A percentile compares a stretch with the other conserved stretches of the same genome.
phyloP scores from a whole-genome alignment of 768 basidiomycete genomes.

The Podaxis sp. region DNA sequence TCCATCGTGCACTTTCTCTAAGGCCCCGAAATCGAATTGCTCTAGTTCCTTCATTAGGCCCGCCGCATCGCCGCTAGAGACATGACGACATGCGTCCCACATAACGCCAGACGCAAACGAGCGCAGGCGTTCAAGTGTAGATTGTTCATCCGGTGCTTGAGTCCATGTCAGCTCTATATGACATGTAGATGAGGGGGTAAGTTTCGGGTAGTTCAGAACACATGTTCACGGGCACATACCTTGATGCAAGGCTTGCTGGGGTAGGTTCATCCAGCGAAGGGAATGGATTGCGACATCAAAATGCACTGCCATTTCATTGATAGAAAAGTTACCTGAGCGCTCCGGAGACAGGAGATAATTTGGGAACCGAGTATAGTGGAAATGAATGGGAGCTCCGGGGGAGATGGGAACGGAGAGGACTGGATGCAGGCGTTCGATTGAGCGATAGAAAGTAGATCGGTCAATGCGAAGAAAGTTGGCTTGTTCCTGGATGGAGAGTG shows the following conservation, averaged over 20 bases:
- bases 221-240: no score
- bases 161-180: not conserved
- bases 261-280: slow-evolving; percentile 18
- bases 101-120: not conserved
- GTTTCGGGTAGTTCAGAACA: not conserved
- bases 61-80: not conserved
- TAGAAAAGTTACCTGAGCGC: not conserved
- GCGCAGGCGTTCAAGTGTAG: not conserved
- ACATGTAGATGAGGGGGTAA: no score
- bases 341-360: not conserved
- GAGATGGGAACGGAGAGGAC: not conserved
- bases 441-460: not conserved
- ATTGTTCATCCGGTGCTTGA: not conserved
- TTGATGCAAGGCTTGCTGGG: not conserved
- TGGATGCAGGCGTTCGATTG: not conserved
- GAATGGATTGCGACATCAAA: not conserved
- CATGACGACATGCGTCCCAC: not conserved
- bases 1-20: not conserved
- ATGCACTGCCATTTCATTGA: not conserved
- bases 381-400: not conserved
- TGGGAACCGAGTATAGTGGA: not conserved
- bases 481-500: not conserved
- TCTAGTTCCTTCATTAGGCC: not conserved
- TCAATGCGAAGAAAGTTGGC: not conserved
- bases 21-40: not conserved